Conservation (phyloP, 176 grass and related monocot genomes). For the Phyllostachys edulis region DNA sequence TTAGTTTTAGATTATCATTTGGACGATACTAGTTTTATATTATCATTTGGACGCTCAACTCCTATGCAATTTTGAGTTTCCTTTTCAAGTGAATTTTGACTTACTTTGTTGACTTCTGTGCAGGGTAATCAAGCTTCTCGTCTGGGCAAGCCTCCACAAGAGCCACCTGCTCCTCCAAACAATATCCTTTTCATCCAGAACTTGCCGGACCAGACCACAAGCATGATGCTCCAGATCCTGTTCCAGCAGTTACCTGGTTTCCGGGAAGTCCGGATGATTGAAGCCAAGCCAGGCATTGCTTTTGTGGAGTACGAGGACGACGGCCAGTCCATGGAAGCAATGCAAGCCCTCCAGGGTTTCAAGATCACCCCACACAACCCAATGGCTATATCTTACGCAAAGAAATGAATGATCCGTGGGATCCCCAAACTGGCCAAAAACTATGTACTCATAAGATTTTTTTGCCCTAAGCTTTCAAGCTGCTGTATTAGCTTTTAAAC, state of each 20-base stretch:
- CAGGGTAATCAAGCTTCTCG: slow-evolving; percentile 59
- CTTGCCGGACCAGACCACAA: slow-evolving; percentile 75
- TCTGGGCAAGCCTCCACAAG: slow-evolving; percentile 48
- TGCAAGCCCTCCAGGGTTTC: slow-evolving; percentile 93
- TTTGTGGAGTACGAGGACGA: slow-evolving; percentile 93
- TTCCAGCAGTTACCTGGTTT: slow-evolving; percentile 99
- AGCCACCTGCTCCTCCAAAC: slow-evolving; percentile 71
- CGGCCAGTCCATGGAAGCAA: slow-evolving; percentile 70
- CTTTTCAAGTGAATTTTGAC: slow-evolving; percentile 14
- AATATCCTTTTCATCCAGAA: slow-evolving; percentile 96
- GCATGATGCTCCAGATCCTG: slow-evolving; percentile 93
- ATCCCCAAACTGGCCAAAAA: not conserved
- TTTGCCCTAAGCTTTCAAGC: not conserved
- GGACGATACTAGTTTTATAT: not conserved
- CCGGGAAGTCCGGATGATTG: slow-evolving; percentile 86
- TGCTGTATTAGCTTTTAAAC: slow-evolving; percentile 11
- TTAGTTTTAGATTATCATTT: slow-evolving; percentile 16
- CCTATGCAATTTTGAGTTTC: not conserved
- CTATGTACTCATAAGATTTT: slow-evolving; percentile 35
- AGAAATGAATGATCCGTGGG: slow-evolving; percentile 58
- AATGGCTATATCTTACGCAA: slow-evolving; percentile 80
- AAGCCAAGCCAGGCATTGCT: slow-evolving; percentile 88
- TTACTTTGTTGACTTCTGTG: slow-evolving; percentile 7
- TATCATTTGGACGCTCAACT: not conserved
- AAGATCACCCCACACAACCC: slow-evolving; percentile 92